Conservation (phyloP, 768 basidiomycete genomes). For the Suillus paluster region DNA sequence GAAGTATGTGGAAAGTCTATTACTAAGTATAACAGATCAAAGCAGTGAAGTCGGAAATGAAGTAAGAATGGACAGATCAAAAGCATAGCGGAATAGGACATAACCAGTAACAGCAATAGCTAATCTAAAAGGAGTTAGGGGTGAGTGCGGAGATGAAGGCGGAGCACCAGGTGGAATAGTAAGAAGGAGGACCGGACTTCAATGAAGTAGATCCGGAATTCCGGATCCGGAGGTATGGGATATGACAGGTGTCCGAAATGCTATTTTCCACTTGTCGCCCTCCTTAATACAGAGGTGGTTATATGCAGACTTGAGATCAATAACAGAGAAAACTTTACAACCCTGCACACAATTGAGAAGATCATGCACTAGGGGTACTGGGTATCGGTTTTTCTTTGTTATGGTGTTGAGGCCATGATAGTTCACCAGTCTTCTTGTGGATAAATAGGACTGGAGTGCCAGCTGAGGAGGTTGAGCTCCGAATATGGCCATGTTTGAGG, state of each 20-base stretch:
- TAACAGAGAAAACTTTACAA: constrained; percentile 32
- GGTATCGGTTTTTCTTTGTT: constrained; percentile 39
- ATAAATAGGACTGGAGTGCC: constrained; percentile 40
- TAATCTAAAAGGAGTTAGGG: too few species aligned
- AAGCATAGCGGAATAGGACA: too few species aligned
- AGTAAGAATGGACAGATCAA: too few species aligned
- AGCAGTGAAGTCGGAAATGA: too few species aligned
- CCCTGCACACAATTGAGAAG: constrained; percentile 33
- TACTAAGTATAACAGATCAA: too few species aligned
- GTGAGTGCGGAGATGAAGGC: too few species aligned
- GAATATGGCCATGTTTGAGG: constrained; percentile 23
- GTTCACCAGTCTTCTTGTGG: constrained; percentile 30
- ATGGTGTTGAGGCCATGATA: constrained; percentile 39
- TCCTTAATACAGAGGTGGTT: constrained; percentile 40
- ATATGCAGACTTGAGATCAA: constrained; percentile 46
- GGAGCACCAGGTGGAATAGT: too few species aligned
- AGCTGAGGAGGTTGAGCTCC: constrained; percentile 33
- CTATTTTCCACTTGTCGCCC: constrained; percentile 50
- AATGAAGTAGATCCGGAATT: too few species aligned
- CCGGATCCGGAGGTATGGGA: too few species aligned
- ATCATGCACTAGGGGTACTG: constrained; percentile 37
- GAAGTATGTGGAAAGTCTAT: too few species aligned
- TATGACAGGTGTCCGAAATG: constrained; percentile 47
- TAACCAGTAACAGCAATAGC: too few species aligned
- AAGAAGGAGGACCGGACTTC: too few species aligned